These are phyloP conservation scores for Selaginella tamariscina DNA, from an alignment of 75 land plant genomes.

Conservation along the genomic window DNA sequence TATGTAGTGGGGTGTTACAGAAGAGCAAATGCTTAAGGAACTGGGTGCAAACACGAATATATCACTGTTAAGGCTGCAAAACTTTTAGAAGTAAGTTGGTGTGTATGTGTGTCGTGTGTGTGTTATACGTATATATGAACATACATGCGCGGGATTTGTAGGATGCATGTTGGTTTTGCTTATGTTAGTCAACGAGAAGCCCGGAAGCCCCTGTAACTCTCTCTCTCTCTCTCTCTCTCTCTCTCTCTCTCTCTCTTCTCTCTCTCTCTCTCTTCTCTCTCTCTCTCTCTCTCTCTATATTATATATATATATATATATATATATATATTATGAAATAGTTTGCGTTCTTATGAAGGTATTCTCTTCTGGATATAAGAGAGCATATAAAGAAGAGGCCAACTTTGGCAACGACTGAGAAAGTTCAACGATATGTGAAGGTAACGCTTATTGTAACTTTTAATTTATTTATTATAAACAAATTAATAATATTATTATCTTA, in stretches of 20 bases:
- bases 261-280: no score
- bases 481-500: no score
- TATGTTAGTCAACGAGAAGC: conserved; percentile 86
- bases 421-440: conserved; percentile 92
- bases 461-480: neutral
- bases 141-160: conserved; percentile 41
- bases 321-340: neutral
- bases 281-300: no score
- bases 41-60: conserved; percentile 82
- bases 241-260: no score
- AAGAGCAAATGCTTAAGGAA: conserved; percentile 79
- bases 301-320: no score
- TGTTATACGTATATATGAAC: neutral
- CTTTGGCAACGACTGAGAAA: conserved; percentile 96
- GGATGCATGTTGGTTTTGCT: conserved; percentile 75
- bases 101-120: no score
- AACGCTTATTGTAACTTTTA: neutral
- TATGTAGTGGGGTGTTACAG: conserved; percentile 85
- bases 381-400: conserved; percentile 96
- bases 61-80: conserved; percentile 54
- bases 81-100: conserved; percentile 75
- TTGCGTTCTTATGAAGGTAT: conserved; percentile 14
- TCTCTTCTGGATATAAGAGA: conserved; percentile 51
- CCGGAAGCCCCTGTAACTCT: conserved; percentile 69
- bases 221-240: no score